phyloP scores from a whole-genome alignment of 805 yeast species.

The Wickerhamiella alocasiicola region DNA sequence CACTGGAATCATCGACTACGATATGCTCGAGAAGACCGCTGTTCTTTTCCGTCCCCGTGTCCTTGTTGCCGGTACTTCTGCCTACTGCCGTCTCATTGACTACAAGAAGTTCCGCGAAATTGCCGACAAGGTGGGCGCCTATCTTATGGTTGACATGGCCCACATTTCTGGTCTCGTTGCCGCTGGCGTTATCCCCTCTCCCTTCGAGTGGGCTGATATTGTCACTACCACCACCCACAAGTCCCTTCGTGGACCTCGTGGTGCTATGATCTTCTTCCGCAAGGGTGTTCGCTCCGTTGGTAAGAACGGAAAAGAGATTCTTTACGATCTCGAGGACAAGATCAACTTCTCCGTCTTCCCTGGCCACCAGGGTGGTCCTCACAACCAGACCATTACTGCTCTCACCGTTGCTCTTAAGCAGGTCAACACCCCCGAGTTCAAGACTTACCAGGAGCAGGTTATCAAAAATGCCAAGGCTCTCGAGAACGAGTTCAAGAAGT shows the following conservation, averaged over 20 bases:
- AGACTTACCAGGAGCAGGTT: slow-evolving; percentile 71
- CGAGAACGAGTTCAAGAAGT: slow-evolving; percentile 49
- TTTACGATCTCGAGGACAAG: slow-evolving; percentile 77
- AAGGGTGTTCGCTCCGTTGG: slow-evolving; percentile 77
- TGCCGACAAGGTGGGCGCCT: slow-evolving; percentile 88
- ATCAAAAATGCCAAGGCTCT: slow-evolving; percentile 69
- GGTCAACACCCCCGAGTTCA: slow-evolving; percentile 79
- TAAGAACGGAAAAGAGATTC: slow-evolving; percentile 71
- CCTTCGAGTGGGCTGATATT: slow-evolving; percentile 85
- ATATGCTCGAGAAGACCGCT: slow-evolving; percentile 70
- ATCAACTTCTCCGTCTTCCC: slow-evolving; percentile 98
- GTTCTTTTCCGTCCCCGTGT: slow-evolving; percentile 85
- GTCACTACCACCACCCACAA: slow-evolving; percentile 98
- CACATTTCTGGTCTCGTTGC: slow-evolving; percentile 94
- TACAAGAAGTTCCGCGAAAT: slow-evolving; percentile 82
- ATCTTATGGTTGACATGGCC: slow-evolving; percentile 90
- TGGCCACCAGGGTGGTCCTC: slow-evolving; percentile 99
- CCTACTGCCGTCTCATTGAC: slow-evolving; percentile 83
- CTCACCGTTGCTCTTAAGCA: slow-evolving; percentile 91
- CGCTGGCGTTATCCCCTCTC: slow-evolving; percentile 86
- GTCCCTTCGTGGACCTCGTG: slow-evolving; percentile 97
- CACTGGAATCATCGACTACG: slow-evolving; percentile 90
- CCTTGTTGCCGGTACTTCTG: slow-evolving; percentile 94
- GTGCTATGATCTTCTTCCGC: slow-evolving; percentile 95
- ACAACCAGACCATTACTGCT: slow-evolving; percentile 94